Percentiles rank a stretch among this genome's conserved stretches.
These are phyloP conservation scores for Dimocarpus longan DNA, from an alignment of 345 rosid genomes.

Conservation along the genomic window DNA sequence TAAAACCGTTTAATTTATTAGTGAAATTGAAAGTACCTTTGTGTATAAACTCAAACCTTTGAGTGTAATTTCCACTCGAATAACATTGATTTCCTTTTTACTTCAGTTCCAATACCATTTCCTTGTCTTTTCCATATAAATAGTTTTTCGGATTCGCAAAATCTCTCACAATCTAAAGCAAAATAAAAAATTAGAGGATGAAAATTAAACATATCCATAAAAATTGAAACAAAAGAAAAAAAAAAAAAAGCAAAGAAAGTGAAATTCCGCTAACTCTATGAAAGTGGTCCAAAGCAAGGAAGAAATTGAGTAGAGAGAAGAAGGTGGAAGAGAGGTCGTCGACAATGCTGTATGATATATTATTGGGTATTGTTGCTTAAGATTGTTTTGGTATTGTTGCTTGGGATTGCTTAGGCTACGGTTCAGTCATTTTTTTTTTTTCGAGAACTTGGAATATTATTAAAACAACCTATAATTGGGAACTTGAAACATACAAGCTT, in stretches of 20 bases:
- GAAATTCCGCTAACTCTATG: conserved; percentile 41
- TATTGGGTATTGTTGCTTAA: too few species aligned
- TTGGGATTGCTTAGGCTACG: too few species aligned
- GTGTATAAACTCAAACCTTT: conserved; percentile 61
- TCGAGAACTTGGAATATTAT: too few species aligned
- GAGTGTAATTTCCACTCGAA: conserved; percentile 38
- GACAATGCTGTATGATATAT: conserved; percentile 40
- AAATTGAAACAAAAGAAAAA: background rate
- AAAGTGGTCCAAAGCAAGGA: conserved; percentile 52
- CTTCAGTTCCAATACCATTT: conserved; percentile 62
- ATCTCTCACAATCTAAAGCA: conserved; percentile 47
- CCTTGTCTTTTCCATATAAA: conserved; percentile 61
- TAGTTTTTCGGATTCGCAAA: conserved; percentile 49
- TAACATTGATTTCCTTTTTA: conserved; percentile 60
- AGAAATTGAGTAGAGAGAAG: conserved; percentile 54
- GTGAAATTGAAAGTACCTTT: conserved; percentile 35
- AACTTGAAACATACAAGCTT: too few species aligned
- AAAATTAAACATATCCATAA: background rate
- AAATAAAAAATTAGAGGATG: background rate
- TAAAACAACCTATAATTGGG: too few species aligned
- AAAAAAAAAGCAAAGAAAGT: background rate
- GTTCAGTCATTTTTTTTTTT: too few species aligned
- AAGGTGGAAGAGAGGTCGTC: too few species aligned
- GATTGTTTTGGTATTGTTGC: too few species aligned
- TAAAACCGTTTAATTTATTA: background rate